phyloP scores from a whole-genome alignment of 1,284 basidiomycete genomes.

The Leccinum fallax region DNA sequence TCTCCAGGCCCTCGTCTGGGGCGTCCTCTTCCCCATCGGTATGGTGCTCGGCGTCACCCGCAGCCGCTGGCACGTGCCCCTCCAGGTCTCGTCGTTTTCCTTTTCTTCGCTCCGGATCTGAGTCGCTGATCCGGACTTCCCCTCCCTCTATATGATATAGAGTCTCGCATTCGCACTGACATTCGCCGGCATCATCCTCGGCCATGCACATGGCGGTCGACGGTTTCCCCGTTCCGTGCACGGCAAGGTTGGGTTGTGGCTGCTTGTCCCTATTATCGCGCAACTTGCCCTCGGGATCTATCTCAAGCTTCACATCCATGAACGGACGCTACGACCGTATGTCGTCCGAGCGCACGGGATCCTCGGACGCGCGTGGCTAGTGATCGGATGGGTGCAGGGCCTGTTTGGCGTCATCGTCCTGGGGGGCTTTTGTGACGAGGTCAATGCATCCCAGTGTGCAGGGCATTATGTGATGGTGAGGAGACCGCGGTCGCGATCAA shows the following conservation, averaged over 20 bases:
- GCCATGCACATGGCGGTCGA: conserved; percentile 79
- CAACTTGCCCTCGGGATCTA: conserved; percentile 85
- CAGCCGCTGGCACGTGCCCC: conserved; percentile 84
- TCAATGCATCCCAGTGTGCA: conserved; percentile 76
- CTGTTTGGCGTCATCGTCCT: conserved; percentile 71
- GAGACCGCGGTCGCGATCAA: not conserved
- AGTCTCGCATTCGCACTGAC: conserved; percentile 69
- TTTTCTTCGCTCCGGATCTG: not conserved
- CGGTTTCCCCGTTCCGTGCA: conserved; percentile 73
- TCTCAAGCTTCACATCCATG: conserved; percentile 91
- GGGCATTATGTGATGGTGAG: conserved; percentile 89
- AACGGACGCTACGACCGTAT: conserved; percentile 74
- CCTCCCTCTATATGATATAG: conserved; percentile 38
- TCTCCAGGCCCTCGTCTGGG: conserved; percentile 70
- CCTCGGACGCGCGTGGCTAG: conserved; percentile 85
- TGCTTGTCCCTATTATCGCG: conserved; percentile 65
- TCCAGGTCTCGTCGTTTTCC: conserved; percentile 57
- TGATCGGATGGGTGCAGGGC: conserved; percentile 88
- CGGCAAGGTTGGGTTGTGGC: conserved; percentile 68
- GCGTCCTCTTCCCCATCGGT: conserved; percentile 77
- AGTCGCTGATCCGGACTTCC: not conserved
- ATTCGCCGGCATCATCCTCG: conserved; percentile 71
- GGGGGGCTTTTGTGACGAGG: conserved; percentile 71
- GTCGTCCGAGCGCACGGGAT: conserved; percentile 77
- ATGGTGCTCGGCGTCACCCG: conserved; percentile 53